Evolutionary conservation across 2,329 filamentous ascomycete genomes (phyloP).

Genomic region (Fusarium tricinctum): DNA sequence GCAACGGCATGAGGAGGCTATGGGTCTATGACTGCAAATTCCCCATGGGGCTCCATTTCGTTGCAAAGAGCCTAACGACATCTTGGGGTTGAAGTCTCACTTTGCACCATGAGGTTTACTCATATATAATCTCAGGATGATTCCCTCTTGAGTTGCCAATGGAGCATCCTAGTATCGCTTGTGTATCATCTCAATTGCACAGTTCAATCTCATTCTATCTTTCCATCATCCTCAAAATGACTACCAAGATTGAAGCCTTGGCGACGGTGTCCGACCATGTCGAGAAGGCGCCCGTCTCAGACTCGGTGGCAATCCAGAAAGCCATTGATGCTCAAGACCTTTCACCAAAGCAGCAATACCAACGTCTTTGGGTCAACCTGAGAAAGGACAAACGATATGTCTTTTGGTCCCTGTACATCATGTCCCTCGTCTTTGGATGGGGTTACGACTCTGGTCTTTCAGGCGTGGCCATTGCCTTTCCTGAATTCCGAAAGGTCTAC

Average conservation of each 20-base stretch:
- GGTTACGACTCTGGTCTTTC: slow-evolving; percentile 56
- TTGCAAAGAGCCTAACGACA: neutral
- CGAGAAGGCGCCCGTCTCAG: neutral
- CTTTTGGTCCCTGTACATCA: slow-evolving; percentile 50
- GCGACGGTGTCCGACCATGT: slow-evolving; percentile 20
- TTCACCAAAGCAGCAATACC: slow-evolving; percentile 48
- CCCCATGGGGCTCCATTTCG: slow-evolving; percentile 1
- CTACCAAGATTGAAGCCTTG: slow-evolving; percentile 7
- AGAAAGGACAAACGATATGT: slow-evolving; percentile 50
- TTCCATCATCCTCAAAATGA: neutral
- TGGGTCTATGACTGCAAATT: neutral
- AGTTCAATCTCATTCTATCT: neutral
- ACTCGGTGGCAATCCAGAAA: slow-evolving; percentile 14
- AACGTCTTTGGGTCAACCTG: slow-evolving; percentile 48
- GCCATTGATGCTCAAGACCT: slow-evolving; percentile 39
- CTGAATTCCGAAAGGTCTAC: slow-evolving; percentile 53
- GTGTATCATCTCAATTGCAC: neutral
- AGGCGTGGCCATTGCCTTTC: slow-evolving; percentile 55
- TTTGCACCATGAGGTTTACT: too few species aligned
- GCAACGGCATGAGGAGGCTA: neutral
- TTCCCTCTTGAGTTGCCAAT: neutral
- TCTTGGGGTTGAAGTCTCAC: neutral
- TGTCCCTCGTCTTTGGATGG: slow-evolving; percentile 55
- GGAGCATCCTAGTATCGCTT: neutral
- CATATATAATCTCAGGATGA: neutral